Base-by-base conservation (phyloP, 2,329 filamentous ascomycete species). In the Stachybotrys chartarum region DNA sequence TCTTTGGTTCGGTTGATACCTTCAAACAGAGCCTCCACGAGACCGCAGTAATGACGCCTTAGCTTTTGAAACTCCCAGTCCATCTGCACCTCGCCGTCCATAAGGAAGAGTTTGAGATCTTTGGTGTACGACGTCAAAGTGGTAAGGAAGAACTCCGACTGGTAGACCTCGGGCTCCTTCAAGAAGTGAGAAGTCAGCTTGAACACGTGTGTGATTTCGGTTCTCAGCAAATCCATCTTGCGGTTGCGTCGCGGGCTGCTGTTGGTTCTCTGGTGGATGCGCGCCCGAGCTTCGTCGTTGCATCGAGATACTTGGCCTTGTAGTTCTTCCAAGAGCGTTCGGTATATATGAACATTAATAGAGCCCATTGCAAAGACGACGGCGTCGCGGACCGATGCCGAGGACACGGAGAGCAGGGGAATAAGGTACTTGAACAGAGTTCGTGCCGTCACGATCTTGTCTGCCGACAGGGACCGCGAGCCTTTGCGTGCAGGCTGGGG, bases 191-290 rank as follows among this genome's bases (percentile, higher is more conserved):
- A 91, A 0, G 93, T 97, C 42, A 97, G 78, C 68, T 95, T 93
- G 72, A 97, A 97, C 7, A 99, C 90, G 66, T 97, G 90, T 0
- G 95, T 97, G 53, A 97, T 91, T 68, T 97, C 94, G 1, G 93
- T 97, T 54, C 95, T 84, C 39, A 99, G 73, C 35, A 91, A 78
- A 66, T 97, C 94, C 60, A 91, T 94, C 66, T 87, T 90, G 54
- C 87, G 84, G 67, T 90, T 96, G 54, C 90, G 81, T 50, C 88
- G 85, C 1, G 91, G 88, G 61, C 85, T 91, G 71, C 91, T 97
- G 51, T 88, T 85, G 30, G 86, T 91, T 53, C 94, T 84, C 66
- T 93, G 89, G 68, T 97, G 94, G 56, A 96, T 85, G 35, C 92
- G 84, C 44, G 87, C 83, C 64, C 91, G 90, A 10, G 92, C 91